A percentile compares a stretch with the other conserved stretches of the same genome.
These are phyloP conservation scores for Fusarium verrucosum DNA, from an alignment of 2,329 filamentous ascomycete species.

Conservation along the genomic window DNA sequence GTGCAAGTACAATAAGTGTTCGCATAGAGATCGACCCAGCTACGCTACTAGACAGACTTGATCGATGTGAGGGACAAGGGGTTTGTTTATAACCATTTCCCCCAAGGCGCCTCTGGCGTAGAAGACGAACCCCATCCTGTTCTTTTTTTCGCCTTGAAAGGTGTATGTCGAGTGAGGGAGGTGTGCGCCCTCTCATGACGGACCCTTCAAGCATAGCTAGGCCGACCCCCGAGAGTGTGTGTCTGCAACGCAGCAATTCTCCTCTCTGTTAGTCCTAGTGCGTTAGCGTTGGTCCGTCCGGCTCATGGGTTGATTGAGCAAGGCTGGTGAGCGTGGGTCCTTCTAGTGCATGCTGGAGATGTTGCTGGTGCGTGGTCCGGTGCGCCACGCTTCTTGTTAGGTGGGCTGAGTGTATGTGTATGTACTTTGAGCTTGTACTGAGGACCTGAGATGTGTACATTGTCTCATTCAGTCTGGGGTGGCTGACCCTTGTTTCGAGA, in stretches of 20 bases:
- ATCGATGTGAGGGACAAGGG: conserved; percentile 40
- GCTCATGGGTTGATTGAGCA: conserved; percentile 11
- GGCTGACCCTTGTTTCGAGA: conserved; percentile 31
- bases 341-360: not conserved
- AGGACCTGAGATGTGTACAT: conserved; percentile 25
- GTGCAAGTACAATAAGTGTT: conserved; percentile 43
- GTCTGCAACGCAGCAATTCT: not conserved
- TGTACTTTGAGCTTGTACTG: conserved; percentile 30
- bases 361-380: conserved; percentile 33
- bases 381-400: conserved; percentile 30
- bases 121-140: conserved; percentile 21
- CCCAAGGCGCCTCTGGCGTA: conserved; percentile 29
- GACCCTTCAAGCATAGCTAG: conserved; percentile 20
- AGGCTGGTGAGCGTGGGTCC: conserved; percentile 17
- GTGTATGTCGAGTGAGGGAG: conserved; percentile 13
- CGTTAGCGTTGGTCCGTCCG: conserved; percentile 14
- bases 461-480: conserved; percentile 26
- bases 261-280: conserved; percentile 3
- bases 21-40: conserved; percentile 43
- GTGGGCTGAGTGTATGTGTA: not conserved
- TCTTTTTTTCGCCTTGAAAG: conserved; percentile 16
- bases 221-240: conserved; percentile 4
- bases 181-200: not conserved
- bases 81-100: conserved; percentile 37
- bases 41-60: conserved; percentile 34